Evolutionary conservation across 768 basidiomycete genomes (phyloP).

Genomic region (Epithele typhae): DNA sequence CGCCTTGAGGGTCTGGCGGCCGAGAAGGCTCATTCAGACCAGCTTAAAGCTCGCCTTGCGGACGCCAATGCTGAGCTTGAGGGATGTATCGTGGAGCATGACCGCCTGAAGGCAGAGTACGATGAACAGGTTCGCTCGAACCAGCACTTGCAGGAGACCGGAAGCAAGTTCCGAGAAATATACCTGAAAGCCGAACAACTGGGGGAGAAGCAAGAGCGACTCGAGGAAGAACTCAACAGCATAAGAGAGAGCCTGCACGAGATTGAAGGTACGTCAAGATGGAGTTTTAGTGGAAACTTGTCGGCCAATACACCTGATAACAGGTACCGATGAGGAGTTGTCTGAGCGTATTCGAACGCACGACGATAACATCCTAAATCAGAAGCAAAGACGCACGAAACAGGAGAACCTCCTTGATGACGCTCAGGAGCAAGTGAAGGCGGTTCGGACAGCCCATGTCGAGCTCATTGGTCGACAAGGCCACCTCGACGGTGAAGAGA

Average conservation of each 20-base stretch:
- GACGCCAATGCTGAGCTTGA: slow-evolving; percentile 60
- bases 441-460: slow-evolving; percentile 48
- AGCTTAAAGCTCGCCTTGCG: slow-evolving; percentile 62
- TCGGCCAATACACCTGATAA: slow-evolving; percentile 1
- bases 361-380: slow-evolving; percentile 48
- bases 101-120: slow-evolving; percentile 62
- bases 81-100: slow-evolving; percentile 68
- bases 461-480: slow-evolving; percentile 61
- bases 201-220: slow-evolving; percentile 55
- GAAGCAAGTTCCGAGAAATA: slow-evolving; percentile 81
- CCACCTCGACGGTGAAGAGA: slow-evolving; percentile 65
- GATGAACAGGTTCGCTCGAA: slow-evolving; percentile 67
- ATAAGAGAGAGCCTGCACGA: slow-evolving; percentile 63
- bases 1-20: slow-evolving; percentile 69
- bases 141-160: slow-evolving; percentile 74
- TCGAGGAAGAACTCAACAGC: slow-evolving; percentile 58
- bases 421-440: slow-evolving; percentile 54
- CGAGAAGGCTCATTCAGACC: slow-evolving; percentile 86
- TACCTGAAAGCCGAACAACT: slow-evolving; percentile 67
- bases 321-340: slow-evolving; percentile 75
- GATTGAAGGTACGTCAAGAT: slow-evolving; percentile 47
- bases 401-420: slow-evolving; percentile 54
- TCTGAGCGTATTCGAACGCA: slow-evolving; percentile 52
- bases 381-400: slow-evolving; percentile 43
- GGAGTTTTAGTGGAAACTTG: neutral